phyloP scores from a whole-genome alignment of 2,329 filamentous ascomycete genomes.

The Drechslera avenae region DNA sequence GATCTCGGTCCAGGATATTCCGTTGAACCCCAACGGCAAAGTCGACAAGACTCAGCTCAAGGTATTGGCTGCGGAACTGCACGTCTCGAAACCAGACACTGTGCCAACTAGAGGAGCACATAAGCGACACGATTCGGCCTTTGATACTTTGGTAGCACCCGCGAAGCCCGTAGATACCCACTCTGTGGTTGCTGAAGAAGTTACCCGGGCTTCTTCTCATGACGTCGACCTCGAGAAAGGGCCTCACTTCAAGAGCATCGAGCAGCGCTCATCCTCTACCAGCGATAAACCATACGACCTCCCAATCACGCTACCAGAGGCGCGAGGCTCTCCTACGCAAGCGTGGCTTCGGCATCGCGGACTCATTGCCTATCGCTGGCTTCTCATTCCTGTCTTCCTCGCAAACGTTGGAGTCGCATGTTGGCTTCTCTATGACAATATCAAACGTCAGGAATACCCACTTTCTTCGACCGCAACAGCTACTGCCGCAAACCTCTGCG shows the following conservation, averaged over 20 bases:
- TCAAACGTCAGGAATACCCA: constrained; percentile 27
- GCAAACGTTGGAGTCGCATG: constrained; percentile 36
- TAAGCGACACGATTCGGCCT: background rate
- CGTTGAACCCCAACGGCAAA: constrained; percentile 62
- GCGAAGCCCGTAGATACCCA: background rate
- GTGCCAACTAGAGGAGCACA: background rate
- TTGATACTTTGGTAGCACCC: background rate
- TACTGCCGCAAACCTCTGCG: constrained; percentile 45
- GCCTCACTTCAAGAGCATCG: constrained; percentile 13
- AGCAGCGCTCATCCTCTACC: constrained; percentile 15
- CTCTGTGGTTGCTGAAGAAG: background rate
- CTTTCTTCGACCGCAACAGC: constrained; percentile 43
- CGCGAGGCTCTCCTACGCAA: constrained; percentile 33
- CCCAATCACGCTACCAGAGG: constrained; percentile 26
- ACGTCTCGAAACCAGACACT: background rate
- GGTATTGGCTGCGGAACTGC: constrained; percentile 23
- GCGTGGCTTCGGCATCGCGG: constrained; percentile 42
- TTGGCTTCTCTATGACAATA: constrained; percentile 31
- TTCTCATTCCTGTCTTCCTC: constrained; percentile 38
- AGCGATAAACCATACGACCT: constrained; percentile 23
- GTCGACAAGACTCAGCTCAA: constrained; percentile 58
- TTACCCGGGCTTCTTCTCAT: background rate
- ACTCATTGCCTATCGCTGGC: constrained; percentile 41
- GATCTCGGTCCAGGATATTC: constrained; percentile 53
- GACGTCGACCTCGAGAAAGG: constrained; percentile 18